A percentile compares a stretch with the other conserved stretches of the same genome.
Evolutionary conservation across 495 filamentous ascomycete species (phyloP).

Genomic region (Penicilliopsis zonata): DNA sequence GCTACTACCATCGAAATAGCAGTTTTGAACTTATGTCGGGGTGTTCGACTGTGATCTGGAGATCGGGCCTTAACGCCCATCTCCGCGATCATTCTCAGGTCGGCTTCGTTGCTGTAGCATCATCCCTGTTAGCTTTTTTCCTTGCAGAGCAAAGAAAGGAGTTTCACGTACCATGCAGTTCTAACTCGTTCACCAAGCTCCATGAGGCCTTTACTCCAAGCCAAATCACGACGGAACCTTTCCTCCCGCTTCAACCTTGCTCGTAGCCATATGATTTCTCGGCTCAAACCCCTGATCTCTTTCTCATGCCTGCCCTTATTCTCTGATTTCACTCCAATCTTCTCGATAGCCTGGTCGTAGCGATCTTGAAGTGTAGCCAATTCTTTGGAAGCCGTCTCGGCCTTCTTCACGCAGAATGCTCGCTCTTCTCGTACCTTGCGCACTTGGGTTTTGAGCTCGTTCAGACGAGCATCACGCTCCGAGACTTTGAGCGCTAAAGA

Average conservation of each 20-base stretch:
- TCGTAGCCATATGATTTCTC: conserved; percentile 83
- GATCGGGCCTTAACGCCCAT: conserved; percentile 53
- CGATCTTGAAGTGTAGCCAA: conserved; percentile 40
- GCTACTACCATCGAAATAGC: conserved; percentile 43
- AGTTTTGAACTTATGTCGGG: conserved; percentile 34
- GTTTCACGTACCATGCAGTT: conserved; percentile 64
- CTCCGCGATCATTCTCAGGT: conserved; percentile 68
- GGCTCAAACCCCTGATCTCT: conserved; percentile 71
- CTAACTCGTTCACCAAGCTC: conserved; percentile 64
- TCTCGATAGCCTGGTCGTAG: conserved; percentile 41
- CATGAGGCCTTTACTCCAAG: conserved; percentile 71
- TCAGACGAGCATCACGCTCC: conserved; percentile 37
- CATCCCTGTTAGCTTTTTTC: conserved; percentile 6
- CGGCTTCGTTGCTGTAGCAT: conserved; percentile 68
- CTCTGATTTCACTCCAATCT: conserved; percentile 25
- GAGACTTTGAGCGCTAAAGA: conserved; percentile 46
- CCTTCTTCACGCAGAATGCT: conserved; percentile 33
- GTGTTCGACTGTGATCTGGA: conserved; percentile 14
- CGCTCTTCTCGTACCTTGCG: conserved; percentile 49
- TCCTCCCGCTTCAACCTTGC: conserved; percentile 69
- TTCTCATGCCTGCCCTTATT: conserved; percentile 52
- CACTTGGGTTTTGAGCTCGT: conserved; percentile 44
- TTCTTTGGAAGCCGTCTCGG: conserved; percentile 35
- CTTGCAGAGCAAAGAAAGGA: conserved; percentile 5
- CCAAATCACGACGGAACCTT: conserved; percentile 61